A percentile compares a stretch with the other conserved stretches of the same genome.
These are phyloP conservation scores for Lentinula sp. DNA, from an alignment of 768 basidiomycete species.

Conservation along the genomic window DNA sequence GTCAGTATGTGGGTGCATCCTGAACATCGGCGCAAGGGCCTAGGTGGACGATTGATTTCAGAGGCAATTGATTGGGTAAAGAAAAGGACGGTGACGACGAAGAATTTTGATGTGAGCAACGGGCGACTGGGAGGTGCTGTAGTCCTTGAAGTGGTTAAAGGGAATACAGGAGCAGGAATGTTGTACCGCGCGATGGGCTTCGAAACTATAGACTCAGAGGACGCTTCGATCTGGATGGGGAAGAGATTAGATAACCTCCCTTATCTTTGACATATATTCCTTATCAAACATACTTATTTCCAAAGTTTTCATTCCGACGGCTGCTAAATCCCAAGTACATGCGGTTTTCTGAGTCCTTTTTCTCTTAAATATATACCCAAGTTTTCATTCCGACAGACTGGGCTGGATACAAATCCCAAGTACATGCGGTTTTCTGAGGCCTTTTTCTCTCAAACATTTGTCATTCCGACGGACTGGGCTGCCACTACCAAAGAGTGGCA, in stretches of 20 bases:
- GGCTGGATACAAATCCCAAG: too few relatives aligned
- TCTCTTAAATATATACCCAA: too few relatives aligned
- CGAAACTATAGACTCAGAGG: neutral
- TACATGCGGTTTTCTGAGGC: too few relatives aligned
- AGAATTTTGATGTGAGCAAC: too few relatives aligned
- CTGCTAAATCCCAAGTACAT: too few relatives aligned
- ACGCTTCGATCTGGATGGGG: neutral
- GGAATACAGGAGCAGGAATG: neutral
- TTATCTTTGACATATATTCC: neutral
- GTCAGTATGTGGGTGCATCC: conserved; percentile 20
- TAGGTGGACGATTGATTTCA: neutral
- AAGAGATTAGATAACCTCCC: neutral
- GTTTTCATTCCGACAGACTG: too few relatives aligned
- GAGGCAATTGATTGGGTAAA: neutral
- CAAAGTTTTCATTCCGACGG: too few relatives aligned
- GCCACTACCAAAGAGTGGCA: too few relatives aligned
- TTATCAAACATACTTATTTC: neutral
- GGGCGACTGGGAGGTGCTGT: neutral
- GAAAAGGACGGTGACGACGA: too few relatives aligned
- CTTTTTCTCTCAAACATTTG: too few relatives aligned
- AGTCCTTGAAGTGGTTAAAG: neutral
- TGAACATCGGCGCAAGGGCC: conserved; percentile 16
- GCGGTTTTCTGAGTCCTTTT: too few relatives aligned
- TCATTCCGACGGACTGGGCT: too few relatives aligned
- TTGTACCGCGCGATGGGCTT: neutral